Evolutionary conservation across 2,329 filamentous ascomycete genomes (phyloP).

Genomic region (Pseudogymnoascus sp.): DNA sequence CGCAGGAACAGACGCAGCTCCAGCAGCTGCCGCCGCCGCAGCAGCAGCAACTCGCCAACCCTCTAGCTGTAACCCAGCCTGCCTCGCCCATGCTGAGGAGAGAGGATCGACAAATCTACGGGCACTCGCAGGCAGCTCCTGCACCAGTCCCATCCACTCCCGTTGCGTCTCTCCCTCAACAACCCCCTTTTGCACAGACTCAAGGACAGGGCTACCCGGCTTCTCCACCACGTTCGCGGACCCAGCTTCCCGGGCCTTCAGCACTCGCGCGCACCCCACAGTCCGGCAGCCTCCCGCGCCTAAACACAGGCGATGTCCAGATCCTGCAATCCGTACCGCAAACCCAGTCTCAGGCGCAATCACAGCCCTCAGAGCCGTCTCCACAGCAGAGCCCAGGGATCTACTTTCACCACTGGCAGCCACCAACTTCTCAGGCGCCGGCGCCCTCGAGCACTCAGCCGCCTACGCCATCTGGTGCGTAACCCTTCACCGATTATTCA

Average conservation of each 20-base stretch:
- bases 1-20: constrained; percentile 43
- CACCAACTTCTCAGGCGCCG: constrained; percentile 60
- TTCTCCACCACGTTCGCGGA: constrained; percentile 27
- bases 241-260: constrained; percentile 24
- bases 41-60: constrained; percentile 28
- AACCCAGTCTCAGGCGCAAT: constrained; percentile 14
- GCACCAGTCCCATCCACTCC: constrained; percentile 28
- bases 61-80: constrained; percentile 25
- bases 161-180: constrained; percentile 14
- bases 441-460: constrained; percentile 54
- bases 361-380: constrained; percentile 21
- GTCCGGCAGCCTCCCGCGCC: constrained; percentile 31
- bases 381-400: constrained; percentile 36
- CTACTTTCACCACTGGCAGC: constrained; percentile 91
- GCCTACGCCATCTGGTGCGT: constrained; percentile 65
- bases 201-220: constrained; percentile 27
- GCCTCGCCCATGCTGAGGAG: constrained; percentile 49
- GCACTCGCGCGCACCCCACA: constrained; percentile 23
- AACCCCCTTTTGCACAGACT: constrained; percentile 14
- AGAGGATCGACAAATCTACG: constrained; percentile 38
- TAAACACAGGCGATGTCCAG: constrained; percentile 37
- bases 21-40: constrained; percentile 38
- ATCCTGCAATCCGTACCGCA: constrained; percentile 24
- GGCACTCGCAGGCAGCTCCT: constrained; percentile 21
- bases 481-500: constrained; percentile 35